Evolutionary conservation across 2,329 filamentous ascomycete species (phyloP).

Genomic region (Colletotrichum brevisporum): DNA sequence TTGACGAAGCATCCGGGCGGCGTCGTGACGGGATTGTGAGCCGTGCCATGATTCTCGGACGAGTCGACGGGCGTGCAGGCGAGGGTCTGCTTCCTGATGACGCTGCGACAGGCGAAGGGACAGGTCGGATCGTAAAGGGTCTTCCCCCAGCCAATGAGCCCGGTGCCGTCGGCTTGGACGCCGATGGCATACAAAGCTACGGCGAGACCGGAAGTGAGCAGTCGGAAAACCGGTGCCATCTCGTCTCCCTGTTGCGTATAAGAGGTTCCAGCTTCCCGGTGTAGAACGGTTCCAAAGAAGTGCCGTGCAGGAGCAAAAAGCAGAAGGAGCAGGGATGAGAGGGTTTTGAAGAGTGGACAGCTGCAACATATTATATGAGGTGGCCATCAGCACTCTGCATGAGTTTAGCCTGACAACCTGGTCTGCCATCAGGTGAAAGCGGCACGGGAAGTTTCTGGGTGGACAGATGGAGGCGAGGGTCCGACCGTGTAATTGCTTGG

Average conservation of each 20-base stretch:
- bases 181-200: not conserved
- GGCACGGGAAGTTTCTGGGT: not conserved
- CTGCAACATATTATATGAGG: not conserved
- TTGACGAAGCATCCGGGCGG: constrained; percentile 45
- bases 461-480: constrained; percentile 2
- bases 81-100: constrained; percentile 43
- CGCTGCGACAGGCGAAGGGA: constrained; percentile 47
- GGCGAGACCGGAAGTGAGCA: not conserved
- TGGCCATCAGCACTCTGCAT: too few relatives aligned
- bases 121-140: constrained; percentile 45
- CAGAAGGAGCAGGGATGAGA: not conserved
- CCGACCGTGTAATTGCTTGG: constrained; percentile 23
- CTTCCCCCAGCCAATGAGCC: constrained; percentile 40
- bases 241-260: too few relatives aligned
- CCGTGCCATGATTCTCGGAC: constrained; percentile 5
- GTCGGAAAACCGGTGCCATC: not conserved
- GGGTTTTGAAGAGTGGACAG: not conserved
- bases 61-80: constrained; percentile 42
- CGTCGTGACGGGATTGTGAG: constrained; percentile 41
- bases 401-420: too few relatives aligned
- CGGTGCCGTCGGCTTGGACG: constrained; percentile 22
- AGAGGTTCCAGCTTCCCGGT: too few relatives aligned
- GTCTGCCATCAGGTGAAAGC: not conserved
- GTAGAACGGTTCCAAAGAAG: not conserved
- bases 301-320: too few relatives aligned